Evolutionary conservation across 2,329 filamentous ascomycete species (phyloP), one percentile per base, ranked within the genome.

Genomic region (Alternaria ethzedia): DNA sequence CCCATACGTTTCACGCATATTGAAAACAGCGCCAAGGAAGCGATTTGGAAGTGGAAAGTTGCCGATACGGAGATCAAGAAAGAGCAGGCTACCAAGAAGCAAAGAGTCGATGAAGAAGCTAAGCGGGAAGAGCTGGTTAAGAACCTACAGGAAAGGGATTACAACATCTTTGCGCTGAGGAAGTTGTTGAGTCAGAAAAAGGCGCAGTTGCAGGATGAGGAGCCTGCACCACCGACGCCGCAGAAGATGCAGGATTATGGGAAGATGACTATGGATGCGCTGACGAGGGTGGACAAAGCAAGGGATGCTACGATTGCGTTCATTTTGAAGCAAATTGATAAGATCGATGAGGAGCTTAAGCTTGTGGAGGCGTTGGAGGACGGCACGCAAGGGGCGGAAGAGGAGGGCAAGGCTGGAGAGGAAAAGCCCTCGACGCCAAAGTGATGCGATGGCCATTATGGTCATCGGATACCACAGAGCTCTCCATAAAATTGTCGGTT

Each of bases 1-100:
- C 85, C 84, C 2, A 81, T 85, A 15, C 73, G 86, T 15, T 87
- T 87, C 65, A 81, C 80, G 54, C 85, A 86, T 63, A 85, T 87
- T 26, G 84, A 86, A 68, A 81, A 75, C 23, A 80, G 76, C 30
- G 85, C 85, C 3, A 79, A 80, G 60, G 82, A 83, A 59, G 85
- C 84, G 2, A 81, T 87, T 17, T 70, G 74, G 68, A 80, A 76
- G 47, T 86, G 79, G 69, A 78, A 78, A 59, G 70, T 70, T 43
- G 77, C 78, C 28, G 70, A 72, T 30, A 64, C 60, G 9, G 76
- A 75, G 56, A 68, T 67, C 46, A 78, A 74, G 62, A 67, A 75
- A n/a, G 78, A 77, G 63, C 71, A 77, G 36, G 78, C 77, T 25
- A 59, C 69, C 54, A 81, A 78, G 65, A 81, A 73, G 61, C 78